Evolutionary conservation across 176 grass and related monocot genomes (phyloP), one percentile per base, ranked within the genome.

Genomic region (Lolium perenne): DNA sequence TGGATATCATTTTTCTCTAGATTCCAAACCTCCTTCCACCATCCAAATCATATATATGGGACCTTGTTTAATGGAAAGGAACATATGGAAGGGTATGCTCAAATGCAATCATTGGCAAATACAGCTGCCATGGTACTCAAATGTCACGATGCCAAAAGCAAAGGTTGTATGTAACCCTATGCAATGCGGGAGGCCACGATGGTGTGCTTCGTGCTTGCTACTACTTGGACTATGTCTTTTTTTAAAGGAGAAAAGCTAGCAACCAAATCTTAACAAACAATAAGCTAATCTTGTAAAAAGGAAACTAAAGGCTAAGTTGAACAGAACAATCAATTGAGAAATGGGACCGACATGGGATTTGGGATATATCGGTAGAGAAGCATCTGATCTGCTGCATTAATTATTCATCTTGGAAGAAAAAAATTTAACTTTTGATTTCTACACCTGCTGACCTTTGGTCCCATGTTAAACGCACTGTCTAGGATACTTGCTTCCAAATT

Each of bases 21-120:
- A 21, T 71, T 46, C 38, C 66, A 69, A 40, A 38, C 6, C 65
- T 68, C 32, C 32, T 8, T 35, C 65, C 32, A 69, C 40, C 32
- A 69, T 38, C 65, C 65, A 18, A 41, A 69, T 69, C 35, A 70
- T 40, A 69, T 69, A 69, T 69, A 69, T 70, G 38, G 66, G 17
- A 70, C 10, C 21, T 62, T 25, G 9, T 25, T 62, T 62, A 25
- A 25, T 43, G 41, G 41, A 7, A 4, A 70, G 17, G 16, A 41
- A 41, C 8, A 70, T 20, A 70, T 4, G 38, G 17, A 35, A 70
- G 41, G 66, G 20, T 70, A 43, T 70, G 66, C 16, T 70, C 20
- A 70, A 70, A 70, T 70, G 41, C 3, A 20, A 70, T 43, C 67
- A 43, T 71, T 71, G 40, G 67, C 8, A 9, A 71, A 43, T 40